Evolutionary conservation across 768 basidiomycete genomes (phyloP).

Genomic region (Mycena vulgaris): DNA sequence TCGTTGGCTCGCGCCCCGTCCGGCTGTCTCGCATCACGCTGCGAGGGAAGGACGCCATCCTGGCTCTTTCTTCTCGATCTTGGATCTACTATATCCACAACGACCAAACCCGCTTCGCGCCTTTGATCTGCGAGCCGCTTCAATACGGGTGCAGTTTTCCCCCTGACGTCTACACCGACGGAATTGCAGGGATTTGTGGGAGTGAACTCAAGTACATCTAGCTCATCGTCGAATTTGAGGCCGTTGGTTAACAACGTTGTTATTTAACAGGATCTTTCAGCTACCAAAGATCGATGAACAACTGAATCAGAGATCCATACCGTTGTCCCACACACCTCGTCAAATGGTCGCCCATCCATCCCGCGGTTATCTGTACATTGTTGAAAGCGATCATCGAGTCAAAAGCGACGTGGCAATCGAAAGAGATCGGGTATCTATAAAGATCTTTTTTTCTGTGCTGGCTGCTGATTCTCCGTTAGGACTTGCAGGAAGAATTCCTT

Average conservation of each 20-base stretch:
- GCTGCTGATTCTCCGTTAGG: not conserved
- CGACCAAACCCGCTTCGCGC: not conserved
- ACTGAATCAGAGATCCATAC: slow-evolving; percentile 92
- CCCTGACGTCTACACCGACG: not conserved
- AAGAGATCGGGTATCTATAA: slow-evolving; percentile 55
- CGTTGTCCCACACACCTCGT: slow-evolving; percentile 93
- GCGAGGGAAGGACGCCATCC: not conserved
- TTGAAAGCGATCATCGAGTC: slow-evolving; percentile 94
- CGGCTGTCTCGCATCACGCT: not conserved
- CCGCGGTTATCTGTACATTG: slow-evolving; percentile 87
- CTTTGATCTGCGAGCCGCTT: not conserved
- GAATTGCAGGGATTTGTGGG: not conserved
- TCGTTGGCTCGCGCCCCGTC: slow-evolving; percentile 8
- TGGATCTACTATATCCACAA: slow-evolving; percentile 3
- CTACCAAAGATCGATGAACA: slow-evolving; percentile 93
- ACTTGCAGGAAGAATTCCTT: not conserved
- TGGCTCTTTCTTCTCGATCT: slow-evolving; percentile 4
- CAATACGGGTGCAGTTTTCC: slow-evolving; percentile 11
- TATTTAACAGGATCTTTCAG: slow-evolving; percentile 85
- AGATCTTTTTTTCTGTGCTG: not conserved
- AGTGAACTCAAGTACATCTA: not conserved
- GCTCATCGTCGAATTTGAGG: not conserved
- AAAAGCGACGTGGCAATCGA: slow-evolving; percentile 76
- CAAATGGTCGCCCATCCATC: slow-evolving; percentile 91
- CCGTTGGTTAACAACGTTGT: not conserved